Evolutionary conservation across 2,329 filamentous ascomycete genomes (phyloP), one percentile per base, ranked within the genome.

Genomic region (Colletotrichum kahawae): DNA sequence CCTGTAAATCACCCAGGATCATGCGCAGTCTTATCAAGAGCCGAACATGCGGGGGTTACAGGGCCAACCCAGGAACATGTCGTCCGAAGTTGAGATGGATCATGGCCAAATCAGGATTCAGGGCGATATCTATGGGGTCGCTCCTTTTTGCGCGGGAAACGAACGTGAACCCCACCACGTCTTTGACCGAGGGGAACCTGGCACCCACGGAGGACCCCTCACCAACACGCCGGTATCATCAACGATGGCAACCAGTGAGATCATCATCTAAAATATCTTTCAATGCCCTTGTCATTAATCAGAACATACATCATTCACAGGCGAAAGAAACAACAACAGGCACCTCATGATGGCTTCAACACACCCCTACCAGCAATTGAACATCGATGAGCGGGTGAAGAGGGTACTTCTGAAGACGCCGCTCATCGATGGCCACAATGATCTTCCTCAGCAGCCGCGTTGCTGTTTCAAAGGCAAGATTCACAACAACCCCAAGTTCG

Each of bases 371-470:
- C 72, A 75, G 29, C 65, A 62, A 4, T 62, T 75, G 5, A 16
- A 75, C 36, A 71, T 82, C 6, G 81, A 81, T 69, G 80, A 82
- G 54, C 77, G 81, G 6, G 80, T 81, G 12, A 82, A 82, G 70
- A 66, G 79, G 9, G 79, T 82, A 2, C 74, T 82, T 6, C 63
- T 70, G 4, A 65, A 65, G 13, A 82, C 81, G 1, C 82, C 81
- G 0, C 79, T 83, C n/a, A 81, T 83, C 27, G 82, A 84, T 69
- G 82, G 82, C 4, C 83, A 84, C 64, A 84, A 83, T 70, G 83
- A 84, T 51, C 78, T 83, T 0, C 82, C 82, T 0, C 80, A 82
- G 21, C 79, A 79, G 27, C 77, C 78, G 4, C 69, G 78, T 18
- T 78, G 76, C 24, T 78, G 74, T 51, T 81, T 81, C 67, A 79